These are phyloP conservation scores for Colletotrichum abscissum DNA, from an alignment of 2,329 filamentous ascomycete species.

Conservation along the genomic window DNA sequence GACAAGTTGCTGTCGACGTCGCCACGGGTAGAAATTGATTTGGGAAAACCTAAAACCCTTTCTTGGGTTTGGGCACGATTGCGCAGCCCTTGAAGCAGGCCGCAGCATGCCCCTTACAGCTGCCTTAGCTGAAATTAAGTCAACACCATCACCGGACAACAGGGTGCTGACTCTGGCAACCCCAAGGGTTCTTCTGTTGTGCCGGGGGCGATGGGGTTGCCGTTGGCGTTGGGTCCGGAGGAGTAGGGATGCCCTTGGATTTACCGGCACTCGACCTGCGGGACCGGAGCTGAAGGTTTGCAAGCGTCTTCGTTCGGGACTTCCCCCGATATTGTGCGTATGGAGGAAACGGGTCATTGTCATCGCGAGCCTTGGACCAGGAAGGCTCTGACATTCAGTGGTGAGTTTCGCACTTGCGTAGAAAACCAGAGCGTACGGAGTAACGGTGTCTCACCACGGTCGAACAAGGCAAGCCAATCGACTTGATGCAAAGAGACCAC, in stretches of 20 bases:
- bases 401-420: neutral
- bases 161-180: neutral
- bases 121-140: conserved; percentile 24
- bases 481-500: neutral
- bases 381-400: neutral
- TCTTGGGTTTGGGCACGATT: conserved; percentile 38
- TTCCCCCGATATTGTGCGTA: neutral
- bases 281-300: conserved; percentile 1
- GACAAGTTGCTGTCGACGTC: neutral
- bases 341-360: too few relatives aligned
- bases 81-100: conserved; percentile 29
- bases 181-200: neutral
- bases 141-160: conserved; percentile 24
- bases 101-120: conserved; percentile 25
- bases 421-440: neutral
- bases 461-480: neutral
- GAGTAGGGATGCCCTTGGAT: conserved; percentile 10
- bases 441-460: neutral
- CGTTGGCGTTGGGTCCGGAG: neutral
- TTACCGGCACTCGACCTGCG: conserved; percentile 21
- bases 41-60: conserved; percentile 36
- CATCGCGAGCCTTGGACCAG: neutral
- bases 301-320: neutral
- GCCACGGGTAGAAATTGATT: neutral
- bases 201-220: neutral